Conservation (phyloP, 345 rosid species). For the Brassica juncea region DNA sequence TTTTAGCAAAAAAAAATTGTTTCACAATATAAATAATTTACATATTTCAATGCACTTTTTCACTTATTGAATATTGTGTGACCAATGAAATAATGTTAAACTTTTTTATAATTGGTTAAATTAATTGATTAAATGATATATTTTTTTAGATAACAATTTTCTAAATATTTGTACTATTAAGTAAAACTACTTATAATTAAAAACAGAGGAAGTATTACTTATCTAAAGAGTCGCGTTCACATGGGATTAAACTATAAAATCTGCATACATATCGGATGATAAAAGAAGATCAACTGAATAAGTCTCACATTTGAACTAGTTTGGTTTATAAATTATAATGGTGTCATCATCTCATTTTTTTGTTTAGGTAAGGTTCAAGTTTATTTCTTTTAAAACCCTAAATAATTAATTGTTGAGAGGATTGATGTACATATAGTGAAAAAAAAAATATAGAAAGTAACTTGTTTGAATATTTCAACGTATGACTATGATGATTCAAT, state of each 20-base stretch:
- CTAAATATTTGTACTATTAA: too few species aligned
- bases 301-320: constrained; percentile 21
- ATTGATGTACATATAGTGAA: not conserved
- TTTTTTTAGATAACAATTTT: too few species aligned
- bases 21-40: too few species aligned
- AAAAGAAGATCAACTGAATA: not conserved
- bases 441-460: not conserved
- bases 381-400: not conserved
- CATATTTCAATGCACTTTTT: too few species aligned
- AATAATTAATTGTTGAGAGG: not conserved
- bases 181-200: too few species aligned
- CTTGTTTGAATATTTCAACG: constrained; percentile 5
- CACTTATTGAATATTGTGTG: too few species aligned
- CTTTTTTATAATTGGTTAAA: too few species aligned
- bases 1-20: too few species aligned
- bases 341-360: constrained; percentile 14
- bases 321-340: not conserved
- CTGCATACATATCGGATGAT: not conserved
- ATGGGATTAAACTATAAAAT: constrained; percentile 19
- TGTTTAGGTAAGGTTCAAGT: constrained; percentile 10
- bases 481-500: not conserved
- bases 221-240: constrained; percentile 17
- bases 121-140: too few species aligned
- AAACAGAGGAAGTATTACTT: not conserved
- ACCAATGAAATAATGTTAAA: too few species aligned